These are phyloP conservation scores for Fragaria iinumae DNA, from an alignment of 306 rosid genomes.

Conservation along the genomic window DNA sequence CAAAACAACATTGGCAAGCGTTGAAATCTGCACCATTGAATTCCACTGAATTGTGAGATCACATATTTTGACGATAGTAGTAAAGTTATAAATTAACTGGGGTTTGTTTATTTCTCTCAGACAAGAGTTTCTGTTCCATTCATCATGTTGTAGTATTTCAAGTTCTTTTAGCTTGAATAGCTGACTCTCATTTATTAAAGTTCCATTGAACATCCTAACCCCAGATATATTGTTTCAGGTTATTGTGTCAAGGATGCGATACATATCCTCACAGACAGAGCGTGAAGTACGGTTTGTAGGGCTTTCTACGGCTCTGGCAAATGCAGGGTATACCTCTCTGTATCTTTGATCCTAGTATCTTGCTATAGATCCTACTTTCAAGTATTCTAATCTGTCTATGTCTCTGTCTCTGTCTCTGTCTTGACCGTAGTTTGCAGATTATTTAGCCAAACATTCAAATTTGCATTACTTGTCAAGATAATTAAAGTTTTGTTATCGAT, in stretches of 20 bases:
- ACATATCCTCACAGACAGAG: conserved; percentile 96
- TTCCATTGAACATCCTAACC: not conserved
- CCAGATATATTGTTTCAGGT: conserved; percentile 55
- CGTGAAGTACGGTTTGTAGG: conserved; percentile 86
- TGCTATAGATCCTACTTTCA: conserved; percentile 1
- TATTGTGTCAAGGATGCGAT: conserved; percentile 97
- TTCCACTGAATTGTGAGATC: not conserved
- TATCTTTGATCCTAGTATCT: not conserved
- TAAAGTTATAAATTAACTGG: not conserved
- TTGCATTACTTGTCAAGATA: not conserved
- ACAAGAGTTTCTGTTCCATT: not conserved
- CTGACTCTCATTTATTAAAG: not conserved
- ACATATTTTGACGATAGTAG: not conserved
- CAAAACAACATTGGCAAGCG: not conserved
- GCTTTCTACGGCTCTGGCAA: conserved; percentile 94
- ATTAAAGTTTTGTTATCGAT: not conserved
- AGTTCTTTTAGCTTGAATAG: not conserved
- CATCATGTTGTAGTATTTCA: not conserved
- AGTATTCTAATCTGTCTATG: not conserved
- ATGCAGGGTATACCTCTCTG: conserved; percentile 71
- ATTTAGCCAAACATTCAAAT: not conserved
- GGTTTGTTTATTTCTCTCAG: not conserved
- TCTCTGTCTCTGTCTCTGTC: not conserved
- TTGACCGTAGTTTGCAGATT: not conserved
- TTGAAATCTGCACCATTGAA: not conserved